A percentile compares a stretch with the other conserved stretches of the same genome.
phyloP scores from a whole-genome alignment of 2,329 filamentous ascomycete genomes.

The Verticillium zaregamsianum region DNA sequence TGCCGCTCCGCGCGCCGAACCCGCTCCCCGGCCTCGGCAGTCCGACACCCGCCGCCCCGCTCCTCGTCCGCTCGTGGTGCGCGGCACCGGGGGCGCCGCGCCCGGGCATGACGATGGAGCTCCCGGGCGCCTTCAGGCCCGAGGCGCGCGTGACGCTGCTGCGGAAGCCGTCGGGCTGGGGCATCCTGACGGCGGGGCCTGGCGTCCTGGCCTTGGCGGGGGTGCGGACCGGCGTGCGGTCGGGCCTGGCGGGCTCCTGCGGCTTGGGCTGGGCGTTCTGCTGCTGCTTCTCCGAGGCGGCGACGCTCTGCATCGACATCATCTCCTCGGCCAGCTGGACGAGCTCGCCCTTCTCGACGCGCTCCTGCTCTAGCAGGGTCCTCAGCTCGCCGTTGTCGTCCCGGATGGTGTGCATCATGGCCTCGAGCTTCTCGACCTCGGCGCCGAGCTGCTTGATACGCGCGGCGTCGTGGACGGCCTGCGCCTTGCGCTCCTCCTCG shows the following conservation, averaged over 20 bases:
- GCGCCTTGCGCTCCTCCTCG: conserved; percentile 48
- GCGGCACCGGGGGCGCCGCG: conserved; percentile 42
- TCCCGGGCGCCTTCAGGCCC: conserved; percentile 57
- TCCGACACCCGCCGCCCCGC: conserved; percentile 28
- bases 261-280: conserved; percentile 4
- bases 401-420: conserved; percentile 66
- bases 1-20: conserved; percentile 55
- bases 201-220: conserved; percentile 6
- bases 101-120: conserved; percentile 36
- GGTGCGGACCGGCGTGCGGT: conserved; percentile 7
- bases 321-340: conserved; percentile 81
- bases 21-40: conserved; percentile 47
- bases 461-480: conserved; percentile 62
- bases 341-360: conserved; percentile 79
- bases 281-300: conserved; percentile 17
- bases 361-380: conserved; percentile 65
- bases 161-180: conserved; percentile 36
- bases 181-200: conserved; percentile 24
- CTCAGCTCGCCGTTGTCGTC: conserved; percentile 65
- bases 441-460: conserved; percentile 68
- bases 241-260: conserved; percentile 16
- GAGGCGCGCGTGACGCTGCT: conserved; percentile 52
- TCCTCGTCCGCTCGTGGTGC: conserved; percentile 40
- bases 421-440: conserved; percentile 69
- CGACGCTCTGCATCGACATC: conserved; percentile 62